Conservation (phyloP, 371 early-diverging fungal genomes). For the Mucor lusitanicus region DNA sequence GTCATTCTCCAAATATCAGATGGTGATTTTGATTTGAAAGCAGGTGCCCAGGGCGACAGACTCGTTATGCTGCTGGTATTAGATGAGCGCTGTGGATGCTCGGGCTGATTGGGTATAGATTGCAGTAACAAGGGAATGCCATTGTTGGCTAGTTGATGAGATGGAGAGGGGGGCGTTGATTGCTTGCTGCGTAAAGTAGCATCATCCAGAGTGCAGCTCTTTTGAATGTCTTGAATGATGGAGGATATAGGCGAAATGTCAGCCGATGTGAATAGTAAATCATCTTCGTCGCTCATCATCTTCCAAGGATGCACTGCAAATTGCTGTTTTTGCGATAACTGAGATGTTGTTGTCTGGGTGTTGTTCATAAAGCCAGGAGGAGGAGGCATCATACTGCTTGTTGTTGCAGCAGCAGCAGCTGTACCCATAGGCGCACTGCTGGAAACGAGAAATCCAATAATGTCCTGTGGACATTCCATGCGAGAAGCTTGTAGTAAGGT, state of each 20-base stretch:
- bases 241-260: constrained; percentile 17
- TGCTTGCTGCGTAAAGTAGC: neutral
- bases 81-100: neutral
- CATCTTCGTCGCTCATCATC: neutral
- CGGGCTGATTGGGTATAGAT: neutral
- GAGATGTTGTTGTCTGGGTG: neutral
- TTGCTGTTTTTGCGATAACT: neutral
- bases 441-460: constrained; percentile 2
- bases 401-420: neutral
- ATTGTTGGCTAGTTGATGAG: neutral
- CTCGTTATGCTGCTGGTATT: neutral
- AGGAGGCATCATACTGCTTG: neutral
- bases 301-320: neutral
- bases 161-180: neutral
- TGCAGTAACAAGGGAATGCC: constrained; percentile 14
- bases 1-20: constrained; percentile 25
- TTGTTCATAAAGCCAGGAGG: neutral
- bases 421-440: neutral
- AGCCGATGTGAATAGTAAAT: neutral
- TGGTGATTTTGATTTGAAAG: constrained; percentile 6
- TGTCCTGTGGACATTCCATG: constrained; percentile 16
- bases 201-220: constrained; percentile 11
- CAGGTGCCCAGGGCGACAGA: constrained; percentile 22
- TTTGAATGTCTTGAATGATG: constrained; percentile 22
- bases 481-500: constrained; percentile 58